A percentile compares a stretch with the other conserved stretches of the same genome.
These are phyloP conservation scores for Ophiostoma sp. DNA, from an alignment of 2,329 filamentous ascomycete genomes.

Conservation along the genomic window DNA sequence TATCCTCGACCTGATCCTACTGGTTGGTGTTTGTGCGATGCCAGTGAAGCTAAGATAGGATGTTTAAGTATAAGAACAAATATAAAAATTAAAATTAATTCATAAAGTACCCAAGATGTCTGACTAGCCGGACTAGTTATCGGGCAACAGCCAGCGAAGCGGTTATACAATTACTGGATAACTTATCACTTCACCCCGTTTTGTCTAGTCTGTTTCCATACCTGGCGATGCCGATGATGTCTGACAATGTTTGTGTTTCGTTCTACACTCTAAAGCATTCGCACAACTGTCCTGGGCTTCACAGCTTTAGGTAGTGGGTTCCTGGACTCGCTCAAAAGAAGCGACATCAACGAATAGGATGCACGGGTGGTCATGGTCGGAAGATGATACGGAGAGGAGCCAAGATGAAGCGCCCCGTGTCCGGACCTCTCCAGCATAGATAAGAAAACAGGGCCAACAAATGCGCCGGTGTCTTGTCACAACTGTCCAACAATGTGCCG, in stretches of 20 bases:
- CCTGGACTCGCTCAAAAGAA: neutral
- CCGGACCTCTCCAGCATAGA: slow-evolving; percentile 3
- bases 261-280: neutral
- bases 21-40: neutral
- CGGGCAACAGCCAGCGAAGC: neutral
- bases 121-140: neutral
- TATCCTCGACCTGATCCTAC: neutral
- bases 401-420: neutral
- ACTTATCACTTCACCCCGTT: too few species aligned
- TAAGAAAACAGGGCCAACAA: slow-evolving; percentile 9
- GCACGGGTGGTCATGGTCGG: neutral
- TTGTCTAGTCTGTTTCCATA: too few species aligned
- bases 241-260: neutral
- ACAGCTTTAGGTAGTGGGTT: neutral
- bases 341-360: neutral
- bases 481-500: neutral
- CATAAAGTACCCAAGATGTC: neutral
- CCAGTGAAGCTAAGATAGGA: neutral
- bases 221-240: neutral
- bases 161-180: neutral
- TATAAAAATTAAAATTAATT: neutral
- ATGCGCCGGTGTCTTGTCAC: neutral
- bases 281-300: too few species aligned
- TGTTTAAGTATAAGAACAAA: neutral
- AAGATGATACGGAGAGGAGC: neutral